Evolutionary conservation across 192 early-diverging fungal genomes (phyloP).

Genomic region (Coemansia javaensis): DNA sequence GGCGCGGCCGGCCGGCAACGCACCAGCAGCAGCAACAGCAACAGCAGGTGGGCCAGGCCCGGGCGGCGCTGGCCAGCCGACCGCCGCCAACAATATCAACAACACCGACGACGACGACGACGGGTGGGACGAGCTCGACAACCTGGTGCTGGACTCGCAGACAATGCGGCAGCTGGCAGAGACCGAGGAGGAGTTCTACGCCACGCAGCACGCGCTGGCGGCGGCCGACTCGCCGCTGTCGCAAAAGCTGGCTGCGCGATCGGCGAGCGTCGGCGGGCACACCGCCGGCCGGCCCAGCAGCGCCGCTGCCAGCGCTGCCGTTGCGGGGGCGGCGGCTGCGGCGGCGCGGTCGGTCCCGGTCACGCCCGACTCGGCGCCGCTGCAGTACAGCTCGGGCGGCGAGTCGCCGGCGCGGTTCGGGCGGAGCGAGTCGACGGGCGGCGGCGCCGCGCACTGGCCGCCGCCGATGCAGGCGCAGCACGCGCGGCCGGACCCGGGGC

Average conservation of each 20-base stretch:
- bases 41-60: not conserved
- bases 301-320: too few relatives aligned
- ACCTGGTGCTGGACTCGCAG: constrained; percentile 36
- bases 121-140: constrained; percentile 23
- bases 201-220: constrained; percentile 31
- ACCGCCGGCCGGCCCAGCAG: too few relatives aligned
- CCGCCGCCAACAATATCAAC: not conserved
- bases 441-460: not conserved
- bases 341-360: constrained; percentile 28
- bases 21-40: not conserved
- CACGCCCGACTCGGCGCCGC: constrained; percentile 15
- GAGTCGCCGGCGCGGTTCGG: constrained; percentile 10
- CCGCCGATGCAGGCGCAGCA: constrained; percentile 4
- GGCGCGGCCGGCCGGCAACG: not conserved
- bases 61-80: not conserved
- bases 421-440: not conserved
- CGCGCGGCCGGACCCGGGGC: not conserved
- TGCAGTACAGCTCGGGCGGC: constrained; percentile 17
- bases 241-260: constrained; percentile 25
- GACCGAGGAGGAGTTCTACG: constrained; percentile 38
- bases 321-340: too few relatives aligned
- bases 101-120: constrained; percentile 11
- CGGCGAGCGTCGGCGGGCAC: constrained; percentile 6
- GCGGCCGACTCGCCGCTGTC: constrained; percentile 12
- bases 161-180: constrained; percentile 39